These are phyloP conservation scores for sorghum (Sorghum bicolor) DNA, from an alignment of 176 grass and related monocot species.

Conservation along the genomic window Sorghum_bicolor_NCBIv3 NC_012873.2:66067501-66068000, in stretches of 20 bases:
- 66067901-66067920: slow-evolving; percentile 79
- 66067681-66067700: not conserved
- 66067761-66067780: not conserved
- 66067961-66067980: slow-evolving; percentile 47
- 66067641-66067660: too few species aligned
- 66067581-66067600: too few species aligned
- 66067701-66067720: not conserved
- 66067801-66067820: too few species aligned
- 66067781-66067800: not conserved
- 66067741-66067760: not conserved
- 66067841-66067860: not conserved
- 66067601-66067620: too few species aligned
- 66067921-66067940: slow-evolving; percentile 61
- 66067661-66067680: not conserved
- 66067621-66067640: too few species aligned
- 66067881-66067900: slow-evolving; percentile 74
- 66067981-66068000: slow-evolving; percentile 68
- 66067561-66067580: too few species aligned
- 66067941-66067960: slow-evolving; percentile 53
- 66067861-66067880: not conserved
- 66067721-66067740: not conserved
- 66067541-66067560: not conserved
- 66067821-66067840: not conserved
- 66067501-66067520: not conserved
- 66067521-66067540: not conserved